Conservation (phyloP, 331 rosid genomes). For the Pyrus hybrid region DNA sequence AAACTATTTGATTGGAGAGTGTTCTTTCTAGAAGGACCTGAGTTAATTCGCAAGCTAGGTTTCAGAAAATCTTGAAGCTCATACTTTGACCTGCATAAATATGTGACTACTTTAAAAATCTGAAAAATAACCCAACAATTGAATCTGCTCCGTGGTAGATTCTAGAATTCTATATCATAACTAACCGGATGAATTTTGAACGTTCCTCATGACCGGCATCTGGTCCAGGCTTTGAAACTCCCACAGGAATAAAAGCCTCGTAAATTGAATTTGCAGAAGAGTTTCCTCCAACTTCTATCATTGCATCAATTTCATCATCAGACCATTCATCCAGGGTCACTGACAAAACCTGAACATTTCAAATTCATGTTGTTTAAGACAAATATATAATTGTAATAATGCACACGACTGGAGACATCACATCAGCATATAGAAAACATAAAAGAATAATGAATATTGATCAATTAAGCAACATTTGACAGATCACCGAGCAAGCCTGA, state of each 20-base stretch:
- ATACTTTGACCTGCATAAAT: constrained; percentile 67
- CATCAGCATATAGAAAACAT: neutral
- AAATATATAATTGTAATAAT: neutral
- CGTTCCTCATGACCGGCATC: constrained; percentile 76
- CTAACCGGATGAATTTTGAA: constrained; percentile 74
- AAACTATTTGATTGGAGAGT: constrained; percentile 36
- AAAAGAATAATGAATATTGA: neutral
- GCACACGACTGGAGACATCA: neutral
- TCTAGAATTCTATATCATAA: constrained; percentile 5
- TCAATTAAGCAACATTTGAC: neutral
- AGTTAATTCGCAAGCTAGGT: constrained; percentile 78
- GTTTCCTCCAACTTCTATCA: constrained; percentile 97
- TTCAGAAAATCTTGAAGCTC: constrained; percentile 87
- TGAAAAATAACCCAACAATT: constrained; percentile 11
- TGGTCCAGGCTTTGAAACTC: constrained; percentile 63
- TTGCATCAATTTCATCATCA: constrained; percentile 85
- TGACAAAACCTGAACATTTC: constrained; percentile 66
- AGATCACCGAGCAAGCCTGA: neutral
- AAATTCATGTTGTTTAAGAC: constrained; percentile 7
- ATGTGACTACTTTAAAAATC: constrained; percentile 8
- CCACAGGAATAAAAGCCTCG: constrained; percentile 86
- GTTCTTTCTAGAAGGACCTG: constrained; percentile 40
- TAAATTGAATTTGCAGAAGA: constrained; percentile 86
- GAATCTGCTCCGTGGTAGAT: neutral
- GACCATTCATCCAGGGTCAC: constrained; percentile 96